Conservation (phyloP, 352 stramenopile genomes). For the Plasmopara muralis region DNA sequence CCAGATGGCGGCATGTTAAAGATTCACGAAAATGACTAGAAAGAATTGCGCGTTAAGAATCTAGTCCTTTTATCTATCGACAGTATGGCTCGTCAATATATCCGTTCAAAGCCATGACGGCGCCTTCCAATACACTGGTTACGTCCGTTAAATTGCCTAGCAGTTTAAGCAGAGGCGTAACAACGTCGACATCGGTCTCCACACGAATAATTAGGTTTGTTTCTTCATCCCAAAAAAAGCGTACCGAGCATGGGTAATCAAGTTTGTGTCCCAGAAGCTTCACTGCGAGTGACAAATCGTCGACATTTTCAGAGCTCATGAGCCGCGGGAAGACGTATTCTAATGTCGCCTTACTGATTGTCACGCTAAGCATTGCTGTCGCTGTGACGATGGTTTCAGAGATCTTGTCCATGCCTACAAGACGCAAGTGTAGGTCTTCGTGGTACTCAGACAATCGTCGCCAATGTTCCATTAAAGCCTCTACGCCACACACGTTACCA, state of each 20-base stretch:
- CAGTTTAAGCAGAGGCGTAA: slow-evolving; percentile 18
- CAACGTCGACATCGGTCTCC: slow-evolving; percentile 25
- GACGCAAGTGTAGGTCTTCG: slow-evolving; percentile 30
- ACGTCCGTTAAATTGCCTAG: slow-evolving; percentile 23
- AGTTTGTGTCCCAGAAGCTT: slow-evolving; percentile 26
- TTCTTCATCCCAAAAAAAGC: slow-evolving; percentile 35
- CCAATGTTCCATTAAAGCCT: slow-evolving; percentile 34
- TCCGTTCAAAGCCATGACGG: slow-evolving; percentile 11
- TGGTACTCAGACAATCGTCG: slow-evolving; percentile 28
- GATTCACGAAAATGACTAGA: slow-evolving; percentile 6
- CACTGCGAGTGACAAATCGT: slow-evolving; percentile 25
- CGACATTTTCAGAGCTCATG: slow-evolving; percentile 25
- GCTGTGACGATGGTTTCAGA: slow-evolving; percentile 26
- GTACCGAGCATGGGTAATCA: slow-evolving; percentile 25
- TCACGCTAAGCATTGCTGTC: slow-evolving; percentile 20
- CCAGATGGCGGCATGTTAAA: slow-evolving; percentile 1
- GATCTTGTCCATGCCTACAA: slow-evolving; percentile 28
- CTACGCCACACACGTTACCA: slow-evolving; percentile 20
- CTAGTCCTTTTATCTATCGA: background rate
- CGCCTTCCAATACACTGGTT: slow-evolving; percentile 19
- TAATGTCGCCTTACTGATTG: slow-evolving; percentile 27
- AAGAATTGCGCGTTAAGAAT: slow-evolving; percentile 1
- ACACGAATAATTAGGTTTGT: slow-evolving; percentile 25
- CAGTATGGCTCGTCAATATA: slow-evolving; percentile 7
- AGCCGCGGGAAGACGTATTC: slow-evolving; percentile 33